phyloP scores from a whole-genome alignment of 2,329 filamentous ascomycete genomes.

The Fusarium ramigenum region DNA sequence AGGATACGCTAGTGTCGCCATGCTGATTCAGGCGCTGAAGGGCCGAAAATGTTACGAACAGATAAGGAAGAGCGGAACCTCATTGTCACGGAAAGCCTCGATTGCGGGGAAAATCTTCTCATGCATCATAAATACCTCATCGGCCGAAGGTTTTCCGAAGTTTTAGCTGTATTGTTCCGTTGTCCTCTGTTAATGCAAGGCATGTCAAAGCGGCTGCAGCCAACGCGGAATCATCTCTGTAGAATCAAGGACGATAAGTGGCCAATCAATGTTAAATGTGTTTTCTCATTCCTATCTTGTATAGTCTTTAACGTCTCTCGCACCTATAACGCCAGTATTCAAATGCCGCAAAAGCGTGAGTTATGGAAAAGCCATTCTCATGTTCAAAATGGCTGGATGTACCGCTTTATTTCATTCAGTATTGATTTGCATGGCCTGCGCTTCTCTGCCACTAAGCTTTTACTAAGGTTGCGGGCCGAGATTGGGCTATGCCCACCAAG shows the following conservation, averaged over 20 bases:
- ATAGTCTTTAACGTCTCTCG: neutral
- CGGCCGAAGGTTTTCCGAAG: neutral
- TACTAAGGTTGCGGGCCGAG: neutral
- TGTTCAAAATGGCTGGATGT: neutral
- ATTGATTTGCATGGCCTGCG: no score
- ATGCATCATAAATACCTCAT: neutral
- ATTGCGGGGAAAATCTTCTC: neutral
- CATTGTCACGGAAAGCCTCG: neutral
- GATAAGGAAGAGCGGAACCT: neutral
- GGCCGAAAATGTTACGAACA: neutral
- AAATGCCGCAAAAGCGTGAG: neutral
- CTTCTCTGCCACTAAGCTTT: neutral
- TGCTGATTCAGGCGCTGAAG: neutral
- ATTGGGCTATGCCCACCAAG: neutral
- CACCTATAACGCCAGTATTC: accelerated
- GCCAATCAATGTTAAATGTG: accelerated
- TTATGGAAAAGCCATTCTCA: neutral
- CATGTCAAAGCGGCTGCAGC: neutral
- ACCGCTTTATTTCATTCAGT: no score
- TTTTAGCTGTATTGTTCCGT: neutral
- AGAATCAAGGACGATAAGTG: neutral
- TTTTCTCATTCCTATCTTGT: neutral
- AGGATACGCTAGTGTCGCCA: neutral
- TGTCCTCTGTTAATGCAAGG: neutral
- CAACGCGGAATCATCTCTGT: neutral